Evolutionary conservation across 176 grass and related monocot species (phyloP).

Genomic region (Chrysopogon serrulatus): DNA sequence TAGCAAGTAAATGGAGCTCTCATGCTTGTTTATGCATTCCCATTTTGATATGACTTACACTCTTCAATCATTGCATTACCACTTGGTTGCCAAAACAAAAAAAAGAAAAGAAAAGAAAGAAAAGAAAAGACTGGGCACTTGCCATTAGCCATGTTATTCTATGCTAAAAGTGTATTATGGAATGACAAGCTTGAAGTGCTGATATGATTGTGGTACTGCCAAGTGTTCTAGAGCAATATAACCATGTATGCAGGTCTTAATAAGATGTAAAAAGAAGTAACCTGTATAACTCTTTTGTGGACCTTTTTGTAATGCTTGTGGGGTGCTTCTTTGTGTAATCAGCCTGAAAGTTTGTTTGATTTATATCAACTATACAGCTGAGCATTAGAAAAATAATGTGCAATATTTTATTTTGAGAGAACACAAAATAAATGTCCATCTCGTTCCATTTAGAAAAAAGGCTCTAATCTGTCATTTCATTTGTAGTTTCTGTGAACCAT

Average conservation of each 20-base stretch:
- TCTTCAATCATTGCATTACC: not conserved
- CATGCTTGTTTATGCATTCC: not conserved
- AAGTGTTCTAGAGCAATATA: not conserved
- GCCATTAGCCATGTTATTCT: not conserved
- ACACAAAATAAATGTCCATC: not conserved
- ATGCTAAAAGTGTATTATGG: not conserved
- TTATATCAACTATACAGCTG: not conserved
- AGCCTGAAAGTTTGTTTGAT: not conserved
- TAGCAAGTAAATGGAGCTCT: not conserved
- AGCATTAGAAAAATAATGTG: not conserved
- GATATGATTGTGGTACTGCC: not conserved
- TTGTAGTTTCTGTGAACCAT: not conserved
- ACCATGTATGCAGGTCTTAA: not conserved
- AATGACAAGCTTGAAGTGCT: not conserved
- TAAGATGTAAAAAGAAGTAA: not conserved
- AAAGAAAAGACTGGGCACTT: not conserved
- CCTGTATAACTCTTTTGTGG: not conserved
- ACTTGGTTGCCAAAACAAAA: not conserved
- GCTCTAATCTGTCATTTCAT: not conserved
- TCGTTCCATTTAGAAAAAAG: not conserved
- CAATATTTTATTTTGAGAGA: not conserved
- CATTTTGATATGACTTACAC: not conserved
- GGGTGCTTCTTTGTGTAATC: constrained; percentile 9
- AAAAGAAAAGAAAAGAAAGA: not conserved
- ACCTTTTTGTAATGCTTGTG: not conserved